Conservation (phyloP, 1,139 yeast genomes). For the Kurtzmaniella natalensis region DNA sequence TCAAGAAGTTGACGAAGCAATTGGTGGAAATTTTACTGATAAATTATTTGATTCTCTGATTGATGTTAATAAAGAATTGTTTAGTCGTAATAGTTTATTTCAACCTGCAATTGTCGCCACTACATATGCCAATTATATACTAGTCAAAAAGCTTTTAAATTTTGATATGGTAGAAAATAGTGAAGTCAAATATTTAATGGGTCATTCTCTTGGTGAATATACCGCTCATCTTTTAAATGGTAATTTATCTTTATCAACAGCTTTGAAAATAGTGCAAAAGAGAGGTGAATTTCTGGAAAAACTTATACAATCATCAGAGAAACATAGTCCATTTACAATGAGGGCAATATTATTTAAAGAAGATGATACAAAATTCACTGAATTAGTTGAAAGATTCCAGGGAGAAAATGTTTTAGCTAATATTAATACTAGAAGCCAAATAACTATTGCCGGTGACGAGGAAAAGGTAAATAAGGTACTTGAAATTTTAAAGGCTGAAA, state of each 20-base stretch:
- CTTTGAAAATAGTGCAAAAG: slow-evolving; percentile 44
- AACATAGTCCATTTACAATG: slow-evolving; percentile 29
- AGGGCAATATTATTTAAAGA: slow-evolving; percentile 28
- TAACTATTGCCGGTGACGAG: slow-evolving; percentile 42
- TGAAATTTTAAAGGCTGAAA: slow-evolving; percentile 2
- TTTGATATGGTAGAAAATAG: slow-evolving; percentile 17
- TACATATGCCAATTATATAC: slow-evolving; percentile 33
- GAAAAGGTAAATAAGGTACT: slow-evolving; percentile 17
- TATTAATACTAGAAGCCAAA: slow-evolving; percentile 37
- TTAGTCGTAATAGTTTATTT: slow-evolving; percentile 23
- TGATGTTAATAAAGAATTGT: background rate
- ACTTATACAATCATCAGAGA: slow-evolving; percentile 10
- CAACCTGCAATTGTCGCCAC: slow-evolving; percentile 59
- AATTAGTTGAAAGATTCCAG: slow-evolving; percentile 17
- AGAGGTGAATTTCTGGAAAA: slow-evolving; percentile 52
- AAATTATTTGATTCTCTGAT: slow-evolving; percentile 15
- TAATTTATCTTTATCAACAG: slow-evolving; percentile 35
- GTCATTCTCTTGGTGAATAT: slow-evolving; percentile 61
- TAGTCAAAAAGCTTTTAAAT: slow-evolving; percentile 22
- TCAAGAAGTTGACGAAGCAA: slow-evolving; percentile 57
- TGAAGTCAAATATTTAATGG: slow-evolving; percentile 31
- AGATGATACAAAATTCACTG: slow-evolving; percentile 13
- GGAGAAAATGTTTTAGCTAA: slow-evolving; percentile 32
- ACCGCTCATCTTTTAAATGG: slow-evolving; percentile 45
- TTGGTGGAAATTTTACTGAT: slow-evolving; percentile 45